Evolutionary conservation across 495 filamentous ascomycete species (phyloP).

Genomic region (Oidiodendron maius): DNA sequence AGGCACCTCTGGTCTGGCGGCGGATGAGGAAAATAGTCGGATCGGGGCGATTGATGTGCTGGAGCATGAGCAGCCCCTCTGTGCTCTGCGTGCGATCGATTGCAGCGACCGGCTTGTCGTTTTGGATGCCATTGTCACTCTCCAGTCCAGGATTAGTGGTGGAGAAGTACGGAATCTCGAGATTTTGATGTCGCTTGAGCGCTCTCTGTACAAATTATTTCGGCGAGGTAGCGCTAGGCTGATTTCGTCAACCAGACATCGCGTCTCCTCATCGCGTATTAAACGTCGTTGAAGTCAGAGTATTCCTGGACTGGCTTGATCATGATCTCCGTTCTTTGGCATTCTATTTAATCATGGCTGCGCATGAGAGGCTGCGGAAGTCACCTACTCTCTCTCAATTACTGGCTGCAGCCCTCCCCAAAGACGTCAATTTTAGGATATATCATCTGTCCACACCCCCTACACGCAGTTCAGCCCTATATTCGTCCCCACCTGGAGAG

Average conservation of each 20-base stretch:
- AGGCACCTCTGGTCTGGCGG: conserved; percentile 12
- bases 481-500: conserved; percentile 65
- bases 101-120: conserved; percentile 11
- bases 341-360: conserved; percentile 17
- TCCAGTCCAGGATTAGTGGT: background rate
- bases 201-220: conserved; percentile 1
- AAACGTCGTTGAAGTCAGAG: too few species aligned
- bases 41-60: conserved; percentile 3
- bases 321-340: conserved; percentile 20
- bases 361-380: conserved; percentile 18
- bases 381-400: conserved; percentile 31
- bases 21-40: conserved; percentile 15
- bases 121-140: conserved; percentile 20
- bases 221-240: conserved; percentile 12
- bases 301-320: conserved; percentile 1
- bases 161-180: background rate
- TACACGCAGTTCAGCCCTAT: conserved; percentile 63
- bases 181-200: background rate
- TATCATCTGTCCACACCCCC: conserved; percentile 89
- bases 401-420: conserved; percentile 67
- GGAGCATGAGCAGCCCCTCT: conserved; percentile 9
- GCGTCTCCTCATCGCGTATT: conserved; percentile 7
- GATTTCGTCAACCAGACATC: conserved; percentile 6
- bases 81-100: conserved; percentile 3
- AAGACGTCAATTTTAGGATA: conserved; percentile 61